These are phyloP conservation scores for Pythium folliculosum DNA, from an alignment of 352 stramenopile genomes.

Conservation along the genomic window DNA sequence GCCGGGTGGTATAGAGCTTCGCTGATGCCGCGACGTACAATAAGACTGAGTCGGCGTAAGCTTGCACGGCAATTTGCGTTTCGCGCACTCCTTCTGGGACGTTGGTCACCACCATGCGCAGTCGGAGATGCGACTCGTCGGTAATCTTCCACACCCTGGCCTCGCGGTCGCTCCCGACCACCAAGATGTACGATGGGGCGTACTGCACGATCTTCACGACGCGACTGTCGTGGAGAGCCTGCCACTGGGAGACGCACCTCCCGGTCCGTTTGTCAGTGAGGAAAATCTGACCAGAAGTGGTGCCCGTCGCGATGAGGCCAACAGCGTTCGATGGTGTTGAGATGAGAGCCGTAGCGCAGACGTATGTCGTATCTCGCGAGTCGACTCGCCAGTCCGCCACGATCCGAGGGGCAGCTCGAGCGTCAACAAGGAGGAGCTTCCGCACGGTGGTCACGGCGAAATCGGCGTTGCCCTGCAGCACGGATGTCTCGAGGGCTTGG, in stretches of 20 bases:
- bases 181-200: constrained; percentile 53
- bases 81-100: constrained; percentile 54
- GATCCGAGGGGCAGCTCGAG: constrained; percentile 44
- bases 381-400: constrained; percentile 70
- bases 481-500: not conserved
- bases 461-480: constrained; percentile 34
- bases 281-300: constrained; percentile 41
- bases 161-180: constrained; percentile 66
- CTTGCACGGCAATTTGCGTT: constrained; percentile 54
- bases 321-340: constrained; percentile 25
- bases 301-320: constrained; percentile 46
- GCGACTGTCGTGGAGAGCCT: constrained; percentile 50
- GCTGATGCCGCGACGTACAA: constrained; percentile 46
- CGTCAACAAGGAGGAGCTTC: constrained; percentile 52
- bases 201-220: constrained; percentile 62
- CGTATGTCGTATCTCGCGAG: constrained; percentile 34
- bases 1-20: constrained; percentile 45
- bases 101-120: constrained; percentile 53
- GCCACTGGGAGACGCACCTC: constrained; percentile 47
- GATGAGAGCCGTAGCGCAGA: constrained; percentile 44
- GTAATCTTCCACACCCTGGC: constrained; percentile 61
- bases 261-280: constrained; percentile 63
- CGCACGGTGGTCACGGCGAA: constrained; percentile 54
- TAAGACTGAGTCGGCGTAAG: constrained; percentile 40
- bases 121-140: constrained; percentile 29